Conservation (phyloP, 2,329 filamentous ascomycete genomes). For the Domatiomyces catenatus region DNA sequence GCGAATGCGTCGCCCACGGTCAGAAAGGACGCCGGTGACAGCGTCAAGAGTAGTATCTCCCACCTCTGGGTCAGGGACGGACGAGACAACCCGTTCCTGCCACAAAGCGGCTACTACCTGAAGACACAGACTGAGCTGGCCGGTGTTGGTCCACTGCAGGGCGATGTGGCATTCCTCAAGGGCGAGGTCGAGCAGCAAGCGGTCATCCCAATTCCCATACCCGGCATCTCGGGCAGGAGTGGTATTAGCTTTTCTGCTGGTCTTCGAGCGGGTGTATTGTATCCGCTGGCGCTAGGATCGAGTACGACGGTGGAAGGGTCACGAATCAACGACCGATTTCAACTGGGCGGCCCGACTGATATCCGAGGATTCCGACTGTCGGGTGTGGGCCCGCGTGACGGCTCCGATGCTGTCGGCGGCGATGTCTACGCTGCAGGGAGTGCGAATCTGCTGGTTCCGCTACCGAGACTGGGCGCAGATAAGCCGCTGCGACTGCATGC, state of each 20-base stretch:
- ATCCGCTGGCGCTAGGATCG: constrained; percentile 55
- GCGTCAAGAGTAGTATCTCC: constrained; percentile 71
- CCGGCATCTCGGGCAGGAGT: constrained; percentile 51
- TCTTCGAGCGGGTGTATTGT: constrained; percentile 66
- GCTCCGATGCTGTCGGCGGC: constrained; percentile 70
- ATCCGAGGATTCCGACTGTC: constrained; percentile 85
- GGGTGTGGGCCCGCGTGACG: constrained; percentile 78
- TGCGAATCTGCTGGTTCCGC: constrained; percentile 67
- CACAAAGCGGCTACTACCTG: constrained; percentile 64
- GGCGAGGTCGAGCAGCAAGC: constrained; percentile 70
- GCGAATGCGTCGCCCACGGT: constrained; percentile 65
- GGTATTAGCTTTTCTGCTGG: constrained; percentile 73
- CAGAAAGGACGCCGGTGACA: constrained; percentile 73
- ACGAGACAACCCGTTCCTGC: constrained; percentile 72
- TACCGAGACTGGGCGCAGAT: constrained; percentile 67
- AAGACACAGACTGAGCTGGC: constrained; percentile 72
- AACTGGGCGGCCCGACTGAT: constrained; percentile 84
- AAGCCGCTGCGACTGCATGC: constrained; percentile 75
- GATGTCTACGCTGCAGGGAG: constrained; percentile 85
- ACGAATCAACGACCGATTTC: constrained; percentile 84
- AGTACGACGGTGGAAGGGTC: constrained; percentile 46
- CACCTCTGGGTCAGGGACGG: constrained; percentile 68
- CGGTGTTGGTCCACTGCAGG: constrained; percentile 65
- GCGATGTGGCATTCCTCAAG: constrained; percentile 90
- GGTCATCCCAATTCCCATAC: constrained; percentile 58